Evolutionary conservation across 306 rosid genomes (phyloP), one percentile per base, ranked within the genome.

Genomic region (Hippophae tibetana): DNA sequence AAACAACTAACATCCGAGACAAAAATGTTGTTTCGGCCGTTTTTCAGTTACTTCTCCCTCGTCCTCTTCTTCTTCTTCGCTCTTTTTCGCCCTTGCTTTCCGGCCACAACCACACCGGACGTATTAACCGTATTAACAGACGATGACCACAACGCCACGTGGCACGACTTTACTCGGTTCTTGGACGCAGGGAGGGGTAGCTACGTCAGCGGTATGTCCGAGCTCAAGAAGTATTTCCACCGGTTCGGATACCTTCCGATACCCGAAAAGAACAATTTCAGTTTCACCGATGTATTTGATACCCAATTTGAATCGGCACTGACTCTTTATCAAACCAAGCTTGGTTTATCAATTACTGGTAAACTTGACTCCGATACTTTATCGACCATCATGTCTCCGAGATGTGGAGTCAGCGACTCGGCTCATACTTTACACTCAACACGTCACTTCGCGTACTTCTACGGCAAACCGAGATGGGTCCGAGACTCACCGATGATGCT

Each of bases 401-500:
- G 98, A 60, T 92, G 98, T 59, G 98, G 98, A 38, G 82, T 90
- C 25, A 81, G 80, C 9, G 97, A 90, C 57, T 2, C 26, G 2
- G 13, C 54, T 4, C 46, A 25, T 3, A 44, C 42, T 6, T 7
- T 76, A 0, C 87, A 76, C 13, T 7, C 73, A 43, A 63, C 74
- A 0, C 79, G 85, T 8, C 99, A 48, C 78, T 92, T 13, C 58
- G 86, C 90, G 3, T 92, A 71, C 74, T 92, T 92, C 61, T 27
- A 73, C 67, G 99, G 96, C 0, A 71, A 73, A 60, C 99, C 99
- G 7, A 69, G 96, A 61, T 92, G 99, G 99, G 40, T 41, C 12
- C 79, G 83, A 0, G 54, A 52, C 0, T 25, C 79, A 11, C 78
- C 88, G 69, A 54, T 79, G 80, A 79, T 64, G 13, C 77, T 92